Conservation (phyloP, 345 rosid genomes). For the Luvunga scandens region DNA sequence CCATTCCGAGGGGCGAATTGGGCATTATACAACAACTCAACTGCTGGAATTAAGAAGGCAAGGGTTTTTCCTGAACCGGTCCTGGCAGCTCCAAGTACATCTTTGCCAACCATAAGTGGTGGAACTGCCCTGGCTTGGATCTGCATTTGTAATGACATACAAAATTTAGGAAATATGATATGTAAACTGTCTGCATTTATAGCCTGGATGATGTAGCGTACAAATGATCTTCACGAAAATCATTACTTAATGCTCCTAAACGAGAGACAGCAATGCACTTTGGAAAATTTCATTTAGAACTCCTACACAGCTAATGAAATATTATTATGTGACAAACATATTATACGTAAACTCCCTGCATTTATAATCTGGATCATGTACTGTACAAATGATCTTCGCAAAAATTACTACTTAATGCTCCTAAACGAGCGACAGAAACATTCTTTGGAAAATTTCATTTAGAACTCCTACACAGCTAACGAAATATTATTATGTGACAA, state of each 20-base stretch:
- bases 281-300: background rate
- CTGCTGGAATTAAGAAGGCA: constrained; percentile 88
- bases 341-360: background rate
- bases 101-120: constrained; percentile 79
- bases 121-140: constrained; percentile 89
- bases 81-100: constrained; percentile 97
- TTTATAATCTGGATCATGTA: background rate
- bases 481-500: background rate
- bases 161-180: constrained; percentile 2
- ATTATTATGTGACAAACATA: background rate
- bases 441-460: background rate
- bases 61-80: constrained; percentile 98
- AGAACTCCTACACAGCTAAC: background rate
- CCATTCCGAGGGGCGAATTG: constrained; percentile 77
- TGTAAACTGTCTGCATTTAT: background rate
- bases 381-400: background rate
- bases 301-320: background rate
- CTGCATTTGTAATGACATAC: constrained; percentile 34
- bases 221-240: background rate
- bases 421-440: background rate
- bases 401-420: background rate
- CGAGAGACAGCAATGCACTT: no score
- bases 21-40: constrained; percentile 71
- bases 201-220: background rate
- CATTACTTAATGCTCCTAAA: background rate